Evolutionary conservation across 768 basidiomycete species (phyloP).

Genomic region (Ramaria sp.): DNA sequence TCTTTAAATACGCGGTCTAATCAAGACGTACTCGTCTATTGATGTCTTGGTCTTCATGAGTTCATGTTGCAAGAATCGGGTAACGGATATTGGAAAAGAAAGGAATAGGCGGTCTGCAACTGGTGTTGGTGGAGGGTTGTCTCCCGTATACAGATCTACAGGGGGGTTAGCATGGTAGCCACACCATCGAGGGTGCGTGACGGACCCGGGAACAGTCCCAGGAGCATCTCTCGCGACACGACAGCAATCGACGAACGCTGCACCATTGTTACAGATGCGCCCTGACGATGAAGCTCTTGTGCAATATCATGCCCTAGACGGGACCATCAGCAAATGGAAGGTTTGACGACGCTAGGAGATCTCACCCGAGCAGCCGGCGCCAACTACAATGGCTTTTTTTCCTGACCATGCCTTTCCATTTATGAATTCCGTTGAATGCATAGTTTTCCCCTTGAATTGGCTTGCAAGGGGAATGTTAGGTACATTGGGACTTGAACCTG

Average conservation of each 20-base stretch:
- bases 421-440: not conserved
- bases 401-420: not conserved
- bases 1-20: not conserved
- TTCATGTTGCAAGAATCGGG: not conserved
- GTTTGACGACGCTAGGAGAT: too few species aligned
- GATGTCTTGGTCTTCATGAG: not conserved
- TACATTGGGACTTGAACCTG: too few species aligned
- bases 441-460: not conserved
- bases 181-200: not conserved
- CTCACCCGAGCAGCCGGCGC: not conserved
- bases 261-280: constrained; percentile 31
- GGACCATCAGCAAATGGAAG: too few species aligned
- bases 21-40: not conserved
- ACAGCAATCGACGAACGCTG: constrained; percentile 28
- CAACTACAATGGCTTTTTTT: not conserved
- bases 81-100: not conserved
- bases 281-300: constrained; percentile 20
- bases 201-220: not conserved
- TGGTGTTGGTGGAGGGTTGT: not conserved
- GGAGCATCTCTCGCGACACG: not conserved
- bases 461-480: not conserved
- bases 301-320: constrained; percentile 27
- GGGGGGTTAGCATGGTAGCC: not conserved
- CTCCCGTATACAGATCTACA: not conserved
- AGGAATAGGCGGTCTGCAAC: not conserved